Evolutionary conservation across 2,329 filamentous ascomycete species (phyloP), one percentile per base, ranked within the genome.

Genomic region (Chrysoporthe puriensis): DNA sequence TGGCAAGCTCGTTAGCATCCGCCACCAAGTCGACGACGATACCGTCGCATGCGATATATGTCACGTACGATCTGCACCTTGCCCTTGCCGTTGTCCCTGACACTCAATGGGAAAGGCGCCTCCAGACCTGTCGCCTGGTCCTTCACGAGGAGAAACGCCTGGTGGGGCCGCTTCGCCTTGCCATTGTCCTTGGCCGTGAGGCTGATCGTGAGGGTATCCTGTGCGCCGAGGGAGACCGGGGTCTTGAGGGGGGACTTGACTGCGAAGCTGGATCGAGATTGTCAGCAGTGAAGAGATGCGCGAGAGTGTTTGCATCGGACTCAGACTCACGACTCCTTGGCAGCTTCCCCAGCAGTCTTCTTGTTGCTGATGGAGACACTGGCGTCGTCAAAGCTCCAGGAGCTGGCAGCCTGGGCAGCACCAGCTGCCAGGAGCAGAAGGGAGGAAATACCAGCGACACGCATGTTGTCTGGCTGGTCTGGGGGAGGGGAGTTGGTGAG

Each of bases 11-110:
- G 73, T 80, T 71, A 81, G 77, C 60, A 43, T 7, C 26, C 18
- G 11, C 34, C 21, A 50, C 2, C 36, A n/a, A 9, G 14, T 1
- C 14, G 46, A 9, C 21, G 21, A 62, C 42, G 57, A 59, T 63
- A 50, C 36, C n/a, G 36, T 36, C 16, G 43, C 46, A 67, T 67
- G 6, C 63, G 43, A n/a, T 40, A 4, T 34, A n/a, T 40, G 4
- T 34, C 43, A 83, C 90, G 72, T 86, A 98, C 94, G 79, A 99
- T 83, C 73, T 96, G 91, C 43, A 97, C 85, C 66, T 89, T 90
- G 32, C 88, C 93, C 81, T 97, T 97, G 72, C 96, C 96, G 74
- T 85, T 93, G 11, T 96, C 92, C 82, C 97, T 97, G 60, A 97
- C 83, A 13, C 82, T 90, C 73, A 99, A 85, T 1, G 94, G 89